Evolutionary conservation across 139 green algal species (phyloP), one percentile per base, ranked within the genome.

Genomic region (Tetratostichococcus sp.): DNA sequence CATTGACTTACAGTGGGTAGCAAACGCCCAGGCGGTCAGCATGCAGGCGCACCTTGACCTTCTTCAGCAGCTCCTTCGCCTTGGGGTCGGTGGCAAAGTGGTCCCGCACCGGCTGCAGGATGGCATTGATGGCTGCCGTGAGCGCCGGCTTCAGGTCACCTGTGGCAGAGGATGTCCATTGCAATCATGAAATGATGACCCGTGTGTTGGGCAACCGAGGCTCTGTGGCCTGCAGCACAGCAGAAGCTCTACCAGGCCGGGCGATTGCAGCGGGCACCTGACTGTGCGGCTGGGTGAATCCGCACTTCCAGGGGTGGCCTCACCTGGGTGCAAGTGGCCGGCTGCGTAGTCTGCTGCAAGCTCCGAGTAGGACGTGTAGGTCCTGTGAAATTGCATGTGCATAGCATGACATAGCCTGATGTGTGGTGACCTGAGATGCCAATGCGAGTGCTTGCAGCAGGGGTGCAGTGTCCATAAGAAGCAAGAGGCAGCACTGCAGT

Each of bases 11-110:
- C 8, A 50, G 8, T 21, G 39, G 39, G 8, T 6, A 50, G 11
- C 39, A 50, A 50, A 11, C 39, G 39, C 39, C 6, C 8, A 50
- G 39, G 11, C 8, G 39, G 8, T 50, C 39, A 21, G 39, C 39
- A 21, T 50, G 6, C 8, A 6, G 11, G 39, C 11, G 39, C 50
- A 62, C 50, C 73, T 91, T 91, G 57, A 99, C 91, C 70, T 95
- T 89, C 71, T 95, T 94, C 1, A 99, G 86, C 65, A 99, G 84
- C 68, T 91, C 89, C 82, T 94, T 95, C 26, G 96, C 96, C 35
- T 96, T 80, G 0, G 79, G 58, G 86, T 98, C 83, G 67, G 88
- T 93, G 69, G 93, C 86, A 84, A 99, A 99, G 87, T 99, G 96
- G 70, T 98, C 88, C 26, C 95, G 80, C 67, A 98, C 94, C 0